A percentile compares a stretch with the other conserved stretches of the same genome.
Conservation (phyloP, 78 protist species). For the Dictyostelium firmibasis region DNA sequence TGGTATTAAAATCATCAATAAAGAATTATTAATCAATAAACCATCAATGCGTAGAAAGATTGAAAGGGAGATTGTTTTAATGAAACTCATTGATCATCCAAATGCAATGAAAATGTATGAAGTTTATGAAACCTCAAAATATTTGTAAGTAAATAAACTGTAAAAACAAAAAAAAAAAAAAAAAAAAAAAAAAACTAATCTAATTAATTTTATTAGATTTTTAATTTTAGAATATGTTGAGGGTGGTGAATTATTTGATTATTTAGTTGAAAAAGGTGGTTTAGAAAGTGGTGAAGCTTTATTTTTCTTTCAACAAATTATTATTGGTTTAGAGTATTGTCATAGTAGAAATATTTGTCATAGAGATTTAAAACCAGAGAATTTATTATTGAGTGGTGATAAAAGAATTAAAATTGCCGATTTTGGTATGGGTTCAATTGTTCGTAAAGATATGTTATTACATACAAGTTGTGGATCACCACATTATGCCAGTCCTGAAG, state of each 20-base stretch:
- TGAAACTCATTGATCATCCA: conserved; percentile 94
- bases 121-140: conserved; percentile 91
- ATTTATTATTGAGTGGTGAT: conserved; percentile 85
- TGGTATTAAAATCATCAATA: conserved; percentile 88
- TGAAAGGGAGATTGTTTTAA: conserved; percentile 91
- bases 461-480: conserved; percentile 91
- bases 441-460: conserved; percentile 53
- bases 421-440: conserved; percentile 92
- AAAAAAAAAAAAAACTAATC: neutral
- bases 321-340: conserved; percentile 91
- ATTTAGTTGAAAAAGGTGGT: conserved; percentile 84
- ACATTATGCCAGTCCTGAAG: conserved; percentile 94
- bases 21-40: conserved; percentile 70
- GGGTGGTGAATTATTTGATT: conserved; percentile 96
- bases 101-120: conserved; percentile 92
- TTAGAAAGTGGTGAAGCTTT: conserved; percentile 87
- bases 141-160: conserved; percentile 65
- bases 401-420: conserved; percentile 82
- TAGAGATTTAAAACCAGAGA: conserved; percentile 99
- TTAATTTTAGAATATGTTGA: conserved; percentile 93
- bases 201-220: conserved; percentile 49
- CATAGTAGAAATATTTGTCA: conserved; percentile 93
- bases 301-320: conserved; percentile 90
- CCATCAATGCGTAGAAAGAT: conserved; percentile 85
- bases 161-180: neutral